Evolutionary conservation across 2,329 filamentous ascomycete genomes (phyloP), one percentile per base, ranked within the genome.

Genomic region (Plenodomus biglobosus): DNA sequence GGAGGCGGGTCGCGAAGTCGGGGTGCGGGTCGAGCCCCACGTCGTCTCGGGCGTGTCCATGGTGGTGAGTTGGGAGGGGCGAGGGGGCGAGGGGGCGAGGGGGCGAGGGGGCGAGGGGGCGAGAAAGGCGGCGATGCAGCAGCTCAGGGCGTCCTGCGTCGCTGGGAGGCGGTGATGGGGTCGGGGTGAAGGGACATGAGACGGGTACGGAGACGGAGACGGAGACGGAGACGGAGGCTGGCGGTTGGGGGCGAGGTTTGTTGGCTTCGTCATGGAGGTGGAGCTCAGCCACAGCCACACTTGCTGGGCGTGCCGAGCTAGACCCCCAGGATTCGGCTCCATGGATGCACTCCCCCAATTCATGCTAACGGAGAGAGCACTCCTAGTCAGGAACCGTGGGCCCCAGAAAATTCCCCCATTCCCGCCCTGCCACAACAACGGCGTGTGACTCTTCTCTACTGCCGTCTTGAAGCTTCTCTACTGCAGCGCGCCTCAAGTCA

Each of bases 1-100:
- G n/a, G 70, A 73, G 36, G 64, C 58, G 47, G 71, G 71, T 47
- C 69, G 67, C 47, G 68, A 68, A 52, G 66, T 70, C 37, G 69
- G 60, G 22, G 69, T 67, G 44, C 58, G 62, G 51, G 70, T 68
- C 24, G 69, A 69, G 56, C 59, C 66, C 68, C 65, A 69, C 52
- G 61, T 64, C 51, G 56, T 64, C 48, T 71, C 68, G 48, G 68
- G 59, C 22, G 66, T 59, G 38, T 69, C 61, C 68, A 71, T 71
- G 55, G 48, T 46, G 48, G 47, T n/a, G 49, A 27, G 18, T 43
- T 16, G 40, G 19, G 49, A 32, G 34, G 34, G 40, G 20, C 46
- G 34, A 41, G 10, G 17, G 37, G 44, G 38, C 21, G 44, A 36
- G 46, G 22, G 49, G 34, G 34, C 38, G 24, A 46, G 34, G 40